Conservation (phyloP, 2,329 filamentous ascomycete species). For the Penicillium paneum region DNA sequence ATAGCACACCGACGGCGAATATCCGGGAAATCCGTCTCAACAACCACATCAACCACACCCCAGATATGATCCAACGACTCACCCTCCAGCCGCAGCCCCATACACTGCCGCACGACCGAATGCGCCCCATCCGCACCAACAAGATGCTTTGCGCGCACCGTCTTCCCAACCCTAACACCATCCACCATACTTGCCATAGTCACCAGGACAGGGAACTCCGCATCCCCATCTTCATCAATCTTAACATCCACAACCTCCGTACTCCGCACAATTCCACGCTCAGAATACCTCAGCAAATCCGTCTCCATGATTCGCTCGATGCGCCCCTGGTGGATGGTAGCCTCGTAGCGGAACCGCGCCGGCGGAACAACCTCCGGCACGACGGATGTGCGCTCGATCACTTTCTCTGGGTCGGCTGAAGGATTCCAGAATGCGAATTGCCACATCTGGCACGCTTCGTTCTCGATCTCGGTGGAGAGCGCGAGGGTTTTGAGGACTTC, state of each 20-base stretch:
- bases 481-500: slow-evolving; percentile 44
- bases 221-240: slow-evolving; percentile 51
- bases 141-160: slow-evolving; percentile 63
- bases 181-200: slow-evolving; percentile 21
- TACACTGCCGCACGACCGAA: slow-evolving; percentile 62
- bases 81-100: slow-evolving; percentile 54
- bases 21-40: slow-evolving; percentile 71
- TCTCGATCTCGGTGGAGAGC: slow-evolving; percentile 37
- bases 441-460: slow-evolving; percentile 43
- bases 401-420: slow-evolving; percentile 42
- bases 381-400: slow-evolving; percentile 60
- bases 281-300: slow-evolving; percentile 61
- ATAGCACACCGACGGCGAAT: slow-evolving; percentile 77
- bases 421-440: slow-evolving; percentile 65
- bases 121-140: slow-evolving; percentile 69
- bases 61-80: slow-evolving; percentile 69
- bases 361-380: slow-evolving; percentile 56
- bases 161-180: slow-evolving; percentile 6
- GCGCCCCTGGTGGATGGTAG: slow-evolving; percentile 66
- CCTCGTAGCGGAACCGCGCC: slow-evolving; percentile 67
- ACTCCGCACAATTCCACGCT: slow-evolving; percentile 57
- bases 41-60: slow-evolving; percentile 72
- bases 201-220: slow-evolving; percentile 34
- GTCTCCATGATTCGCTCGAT: slow-evolving; percentile 68
- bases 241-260: slow-evolving; percentile 62